These are phyloP conservation scores for Ceriops zippeliana DNA, from an alignment of 345 rosid species.

Conservation along the genomic window DNA sequence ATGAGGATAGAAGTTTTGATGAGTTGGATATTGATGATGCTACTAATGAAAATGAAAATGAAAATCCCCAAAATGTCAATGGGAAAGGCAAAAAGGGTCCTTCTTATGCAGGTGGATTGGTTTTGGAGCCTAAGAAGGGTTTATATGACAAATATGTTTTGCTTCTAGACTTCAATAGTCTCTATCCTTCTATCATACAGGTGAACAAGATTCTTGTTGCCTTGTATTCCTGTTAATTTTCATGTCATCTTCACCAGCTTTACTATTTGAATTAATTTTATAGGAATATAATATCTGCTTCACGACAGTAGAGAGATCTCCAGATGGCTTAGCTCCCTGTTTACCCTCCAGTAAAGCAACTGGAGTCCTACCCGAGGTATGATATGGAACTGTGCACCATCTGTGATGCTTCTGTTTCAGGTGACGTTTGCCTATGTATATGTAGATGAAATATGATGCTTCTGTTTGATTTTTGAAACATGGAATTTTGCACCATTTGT, in stretches of 20 bases:
- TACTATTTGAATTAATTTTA: slow-evolving; percentile 19
- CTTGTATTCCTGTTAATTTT: slow-evolving; percentile 10
- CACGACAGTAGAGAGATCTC: slow-evolving; percentile 84
- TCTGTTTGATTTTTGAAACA: slow-evolving; percentile 6
- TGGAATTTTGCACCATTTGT: not conserved
- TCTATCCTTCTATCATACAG: slow-evolving; percentile 98
- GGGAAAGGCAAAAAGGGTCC: slow-evolving; percentile 81
- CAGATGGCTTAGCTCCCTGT: slow-evolving; percentile 64
- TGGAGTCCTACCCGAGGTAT: slow-evolving; percentile 94
- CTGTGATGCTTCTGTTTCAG: not conserved
- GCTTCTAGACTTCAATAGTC: slow-evolving; percentile 97
- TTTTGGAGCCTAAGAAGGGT: slow-evolving; percentile 96
- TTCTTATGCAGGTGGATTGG: slow-evolving; percentile 91
- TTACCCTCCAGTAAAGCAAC: slow-evolving; percentile 67
- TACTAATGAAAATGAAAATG: slow-evolving; percentile 47
- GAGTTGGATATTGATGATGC: slow-evolving; percentile 45
- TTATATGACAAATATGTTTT: slow-evolving; percentile 87
- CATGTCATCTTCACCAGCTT: not conserved
- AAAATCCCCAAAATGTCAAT: slow-evolving; percentile 33
- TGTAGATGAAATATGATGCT: not conserved
- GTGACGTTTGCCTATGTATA: not conserved
- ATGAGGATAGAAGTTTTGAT: slow-evolving; percentile 40
- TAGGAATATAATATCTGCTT: slow-evolving; percentile 98
- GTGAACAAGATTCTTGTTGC: slow-evolving; percentile 35
- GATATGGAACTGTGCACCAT: not conserved